Conservation (phyloP, 108 stramenopile species). For the Skeletonema potamos region DNA sequence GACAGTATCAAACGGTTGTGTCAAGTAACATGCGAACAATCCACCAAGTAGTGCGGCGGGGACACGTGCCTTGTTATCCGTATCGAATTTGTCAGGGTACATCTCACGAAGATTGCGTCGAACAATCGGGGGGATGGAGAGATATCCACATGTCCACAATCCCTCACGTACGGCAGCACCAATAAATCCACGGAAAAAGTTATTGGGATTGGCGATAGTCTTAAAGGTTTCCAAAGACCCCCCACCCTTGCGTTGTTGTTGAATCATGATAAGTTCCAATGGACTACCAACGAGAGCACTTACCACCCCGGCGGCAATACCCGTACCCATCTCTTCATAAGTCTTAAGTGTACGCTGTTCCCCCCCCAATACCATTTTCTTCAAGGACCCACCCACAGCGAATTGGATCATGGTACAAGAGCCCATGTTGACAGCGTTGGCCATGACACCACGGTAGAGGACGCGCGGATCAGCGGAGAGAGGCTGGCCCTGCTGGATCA, state of each 20-base stretch:
- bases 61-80: slow-evolving; percentile 83
- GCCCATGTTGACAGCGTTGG: slow-evolving; percentile 92
- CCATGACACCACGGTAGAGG: slow-evolving; percentile 88
- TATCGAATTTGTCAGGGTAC: slow-evolving; percentile 79
- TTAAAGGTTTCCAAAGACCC: slow-evolving; percentile 47
- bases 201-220: slow-evolving; percentile 62
- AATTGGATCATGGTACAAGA: slow-evolving; percentile 95
- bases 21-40: slow-evolving; percentile 86
- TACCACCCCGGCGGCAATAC: slow-evolving; percentile 77
- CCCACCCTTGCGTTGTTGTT: slow-evolving; percentile 93
- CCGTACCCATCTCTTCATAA: slow-evolving; percentile 81
- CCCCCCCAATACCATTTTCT: slow-evolving; percentile 59
- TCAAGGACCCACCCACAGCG: slow-evolving; percentile 81
- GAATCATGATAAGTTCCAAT: slow-evolving; percentile 94
- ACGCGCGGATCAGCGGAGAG: slow-evolving; percentile 70
- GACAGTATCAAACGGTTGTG: slow-evolving; percentile 91
- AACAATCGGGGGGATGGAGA: slow-evolving; percentile 89
- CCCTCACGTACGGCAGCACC: slow-evolving; percentile 89
- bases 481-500: slow-evolving; percentile 87
- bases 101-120: slow-evolving; percentile 67
- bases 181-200: slow-evolving; percentile 75
- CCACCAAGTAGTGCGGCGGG: slow-evolving; percentile 88
- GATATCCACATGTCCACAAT: slow-evolving; percentile 90
- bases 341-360: slow-evolving; percentile 50
- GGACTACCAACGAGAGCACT: slow-evolving; percentile 86